Evolutionary conservation across 805 yeast species (phyloP).

Genomic region (Candida oleophila): DNA sequence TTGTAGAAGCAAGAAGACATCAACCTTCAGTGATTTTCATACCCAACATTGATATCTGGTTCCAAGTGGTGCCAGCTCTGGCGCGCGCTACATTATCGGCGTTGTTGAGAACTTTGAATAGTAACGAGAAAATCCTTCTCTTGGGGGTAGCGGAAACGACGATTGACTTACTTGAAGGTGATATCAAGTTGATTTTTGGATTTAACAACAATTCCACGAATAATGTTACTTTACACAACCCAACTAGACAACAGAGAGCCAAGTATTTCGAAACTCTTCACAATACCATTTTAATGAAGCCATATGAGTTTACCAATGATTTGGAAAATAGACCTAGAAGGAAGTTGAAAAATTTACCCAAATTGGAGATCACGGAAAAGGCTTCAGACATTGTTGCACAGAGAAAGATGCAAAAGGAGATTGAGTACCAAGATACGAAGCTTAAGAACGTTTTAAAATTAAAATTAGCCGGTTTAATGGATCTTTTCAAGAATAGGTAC

Average conservation of each 20-base stretch:
- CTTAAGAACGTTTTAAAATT: constrained; percentile 82
- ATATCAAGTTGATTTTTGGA: constrained; percentile 58
- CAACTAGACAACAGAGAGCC: constrained; percentile 47
- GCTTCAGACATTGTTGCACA: constrained; percentile 34
- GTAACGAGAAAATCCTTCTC: constrained; percentile 71
- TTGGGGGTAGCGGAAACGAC: constrained; percentile 67
- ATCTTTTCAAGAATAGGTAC: constrained; percentile 80
- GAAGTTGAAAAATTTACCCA: constrained; percentile 37
- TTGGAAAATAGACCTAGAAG: constrained; percentile 54
- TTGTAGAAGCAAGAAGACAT: constrained; percentile 85
- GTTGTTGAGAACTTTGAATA: constrained; percentile 62
- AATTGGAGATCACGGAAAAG: constrained; percentile 10
- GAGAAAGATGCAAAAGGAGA: constrained; percentile 47
- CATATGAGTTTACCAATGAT: constrained; percentile 68
- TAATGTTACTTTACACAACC: constrained; percentile 43
- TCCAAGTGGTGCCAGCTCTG: constrained; percentile 60
- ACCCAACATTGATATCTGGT: constrained; percentile 82
- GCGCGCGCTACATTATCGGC: constrained; percentile 73
- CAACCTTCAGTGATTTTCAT: constrained; percentile 83
- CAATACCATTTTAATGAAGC: constrained; percentile 61
- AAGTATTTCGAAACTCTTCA: constrained; percentile 57
- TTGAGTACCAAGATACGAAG: constrained; percentile 69
- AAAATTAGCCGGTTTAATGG: constrained; percentile 85
- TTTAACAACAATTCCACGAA: constrained; percentile 42
- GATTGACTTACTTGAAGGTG: constrained; percentile 41